These are phyloP conservation scores for Macrolepiota albuminosa DNA, from an alignment of 768 basidiomycete species.

Conservation along the genomic window DNA sequence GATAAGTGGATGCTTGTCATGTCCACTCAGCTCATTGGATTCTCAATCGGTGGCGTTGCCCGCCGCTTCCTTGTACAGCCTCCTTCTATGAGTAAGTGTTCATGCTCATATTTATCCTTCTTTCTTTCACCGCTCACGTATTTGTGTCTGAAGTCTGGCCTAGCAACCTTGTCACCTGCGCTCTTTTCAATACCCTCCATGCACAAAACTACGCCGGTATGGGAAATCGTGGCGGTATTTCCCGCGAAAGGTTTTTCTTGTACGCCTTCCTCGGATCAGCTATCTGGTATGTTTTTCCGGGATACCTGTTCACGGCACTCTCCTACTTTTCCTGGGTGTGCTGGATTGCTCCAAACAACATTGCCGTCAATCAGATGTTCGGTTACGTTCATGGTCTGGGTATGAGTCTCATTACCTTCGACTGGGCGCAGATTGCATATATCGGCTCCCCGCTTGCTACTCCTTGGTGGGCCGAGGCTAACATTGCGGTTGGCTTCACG, in stretches of 20 bases:
- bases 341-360: conserved; percentile 67
- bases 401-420: conserved; percentile 76
- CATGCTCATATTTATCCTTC: not conserved
- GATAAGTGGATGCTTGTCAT: conserved; percentile 82
- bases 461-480: conserved; percentile 83
- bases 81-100: conserved; percentile 57
- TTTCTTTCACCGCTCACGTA: conserved; percentile 13
- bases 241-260: conserved; percentile 74
- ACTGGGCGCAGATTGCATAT: conserved; percentile 76
- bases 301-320: conserved; percentile 66
- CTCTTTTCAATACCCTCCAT: conserved; percentile 78
- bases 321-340: conserved; percentile 56
- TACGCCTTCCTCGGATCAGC: conserved; percentile 54
- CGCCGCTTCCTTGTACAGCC: conserved; percentile 76
- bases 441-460: conserved; percentile 69
- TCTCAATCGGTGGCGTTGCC: conserved; percentile 70
- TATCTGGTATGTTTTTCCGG: conserved; percentile 67
- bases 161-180: conserved; percentile 66
- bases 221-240: conserved; percentile 59
- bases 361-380: conserved; percentile 70
- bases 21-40: conserved; percentile 74
- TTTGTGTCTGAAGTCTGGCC: conserved; percentile 66
- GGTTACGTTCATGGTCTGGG: conserved; percentile 58
- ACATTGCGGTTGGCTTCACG: conserved; percentile 56
- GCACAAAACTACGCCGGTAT: conserved; percentile 64